These are phyloP conservation scores for Rhodosporidiobolus sp. DNA, from an alignment of 768 basidiomycete genomes.

Conservation along the genomic window DNA sequence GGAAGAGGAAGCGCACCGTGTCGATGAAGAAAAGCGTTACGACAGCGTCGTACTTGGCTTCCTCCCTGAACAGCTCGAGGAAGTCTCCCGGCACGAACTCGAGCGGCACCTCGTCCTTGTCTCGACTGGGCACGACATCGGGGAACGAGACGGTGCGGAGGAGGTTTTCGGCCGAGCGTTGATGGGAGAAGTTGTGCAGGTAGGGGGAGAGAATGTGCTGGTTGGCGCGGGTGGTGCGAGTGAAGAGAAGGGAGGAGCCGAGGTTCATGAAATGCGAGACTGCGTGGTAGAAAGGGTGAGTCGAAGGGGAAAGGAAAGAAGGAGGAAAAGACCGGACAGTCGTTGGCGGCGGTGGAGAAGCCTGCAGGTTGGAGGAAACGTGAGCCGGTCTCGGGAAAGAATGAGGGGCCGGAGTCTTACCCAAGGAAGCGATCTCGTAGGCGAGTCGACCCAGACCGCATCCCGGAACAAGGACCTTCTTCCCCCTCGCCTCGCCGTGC, in stretches of 20 bases:
- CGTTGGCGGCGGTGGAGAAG: slow-evolving; percentile 15
- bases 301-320: no score
- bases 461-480: slow-evolving; percentile 62
- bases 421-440: slow-evolving; percentile 65
- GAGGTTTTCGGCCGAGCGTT: slow-evolving; percentile 55
- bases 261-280: slow-evolving; percentile 66
- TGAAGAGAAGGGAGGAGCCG: slow-evolving; percentile 60
- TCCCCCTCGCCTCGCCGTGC: slow-evolving; percentile 45
- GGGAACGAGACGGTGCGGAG: slow-evolving; percentile 62
- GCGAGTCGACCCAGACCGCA: slow-evolving; percentile 64
- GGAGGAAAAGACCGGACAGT: neutral
- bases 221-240: slow-evolving; percentile 50
- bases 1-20: slow-evolving; percentile 2
- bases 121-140: slow-evolving; percentile 56
- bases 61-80: slow-evolving; percentile 45
- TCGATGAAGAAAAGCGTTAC: slow-evolving; percentile 65
- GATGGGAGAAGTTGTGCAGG: slow-evolving; percentile 69
- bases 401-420: slow-evolving; percentile 50
- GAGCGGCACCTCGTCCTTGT: slow-evolving; percentile 48
- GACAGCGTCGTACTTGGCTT: slow-evolving; percentile 58
- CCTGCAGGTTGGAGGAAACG: slow-evolving; percentile 1
- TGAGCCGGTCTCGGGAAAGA: no score
- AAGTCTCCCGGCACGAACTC: slow-evolving; percentile 62
- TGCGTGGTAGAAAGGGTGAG: neutral
- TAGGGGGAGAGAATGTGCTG: slow-evolving; percentile 63